Evolutionary conservation across 2,329 filamentous ascomycete species (phyloP).

Genomic region (Hymenotorrendiella dingleyae): DNA sequence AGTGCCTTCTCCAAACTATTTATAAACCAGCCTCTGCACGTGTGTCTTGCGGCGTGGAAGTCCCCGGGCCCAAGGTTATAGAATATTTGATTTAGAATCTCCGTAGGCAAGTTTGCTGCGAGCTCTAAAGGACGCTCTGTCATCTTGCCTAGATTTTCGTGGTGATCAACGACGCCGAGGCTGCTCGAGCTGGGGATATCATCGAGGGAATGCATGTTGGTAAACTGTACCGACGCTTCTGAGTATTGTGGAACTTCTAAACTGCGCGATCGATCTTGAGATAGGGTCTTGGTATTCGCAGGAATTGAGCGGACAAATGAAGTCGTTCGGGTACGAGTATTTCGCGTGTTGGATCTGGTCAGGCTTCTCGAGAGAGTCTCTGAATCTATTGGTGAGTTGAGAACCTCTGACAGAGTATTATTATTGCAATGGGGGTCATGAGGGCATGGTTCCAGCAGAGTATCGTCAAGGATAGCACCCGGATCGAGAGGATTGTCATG

Average conservation of each 20-base stretch:
- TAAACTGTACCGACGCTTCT: background rate
- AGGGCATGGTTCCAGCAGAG: constrained; percentile 27
- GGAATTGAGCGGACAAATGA: background rate
- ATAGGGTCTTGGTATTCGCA: background rate
- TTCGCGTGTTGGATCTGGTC: background rate
- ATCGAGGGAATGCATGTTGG: too few species aligned
- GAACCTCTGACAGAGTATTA: constrained; percentile 22
- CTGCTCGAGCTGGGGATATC: background rate
- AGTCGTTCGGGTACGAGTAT: background rate
- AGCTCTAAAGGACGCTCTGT: constrained; percentile 1
- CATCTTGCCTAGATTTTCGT: background rate
- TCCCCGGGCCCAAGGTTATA: constrained; percentile 31
- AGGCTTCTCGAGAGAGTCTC: background rate
- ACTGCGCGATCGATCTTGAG: background rate
- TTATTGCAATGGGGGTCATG: constrained; percentile 17
- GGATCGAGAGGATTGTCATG: constrained; percentile 26
- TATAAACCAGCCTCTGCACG: constrained; percentile 54
- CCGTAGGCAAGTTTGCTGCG: constrained; percentile 26
- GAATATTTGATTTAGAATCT: constrained; percentile 36
- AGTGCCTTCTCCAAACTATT: constrained; percentile 47
- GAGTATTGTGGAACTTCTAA: background rate
- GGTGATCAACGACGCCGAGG: background rate
- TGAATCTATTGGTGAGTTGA: constrained; percentile 9
- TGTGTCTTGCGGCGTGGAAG: constrained; percentile 56
- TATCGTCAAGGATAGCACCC: constrained; percentile 25